Evolutionary conservation across 257 asterid species (phyloP).

Genomic region (Nyctanthes arbortristis): DNA sequence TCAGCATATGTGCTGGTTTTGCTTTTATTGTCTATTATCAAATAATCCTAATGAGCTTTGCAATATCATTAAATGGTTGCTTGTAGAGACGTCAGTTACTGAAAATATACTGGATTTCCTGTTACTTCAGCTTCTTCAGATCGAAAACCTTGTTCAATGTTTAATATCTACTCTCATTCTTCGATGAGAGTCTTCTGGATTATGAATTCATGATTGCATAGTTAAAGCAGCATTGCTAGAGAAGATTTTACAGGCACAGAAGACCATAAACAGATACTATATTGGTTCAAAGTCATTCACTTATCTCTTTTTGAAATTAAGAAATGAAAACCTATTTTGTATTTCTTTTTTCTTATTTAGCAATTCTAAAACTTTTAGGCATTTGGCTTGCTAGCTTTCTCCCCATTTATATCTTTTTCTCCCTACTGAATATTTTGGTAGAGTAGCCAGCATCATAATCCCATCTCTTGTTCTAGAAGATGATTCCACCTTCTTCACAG

Average conservation of each 20-base stretch:
- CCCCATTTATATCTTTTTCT: constrained; percentile 7
- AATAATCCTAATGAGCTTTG: not conserved
- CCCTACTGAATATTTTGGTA: not conserved
- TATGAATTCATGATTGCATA: not conserved
- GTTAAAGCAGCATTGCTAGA: constrained; percentile 9
- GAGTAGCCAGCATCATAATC: not conserved
- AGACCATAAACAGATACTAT: not conserved
- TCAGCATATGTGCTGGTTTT: not conserved
- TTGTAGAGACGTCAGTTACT: not conserved
- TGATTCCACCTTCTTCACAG: not conserved
- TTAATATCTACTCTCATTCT: constrained; percentile 5
- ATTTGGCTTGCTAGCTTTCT: not conserved
- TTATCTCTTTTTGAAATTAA: not conserved
- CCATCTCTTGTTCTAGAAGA: constrained; percentile 13
- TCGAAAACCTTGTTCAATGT: not conserved
- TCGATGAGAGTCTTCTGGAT: not conserved
- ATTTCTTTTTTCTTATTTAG: not conserved
- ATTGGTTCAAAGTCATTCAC: no score
- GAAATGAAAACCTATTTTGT: not conserved
- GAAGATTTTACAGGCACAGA: constrained; percentile 13
- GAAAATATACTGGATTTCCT: not conserved
- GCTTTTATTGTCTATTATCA: not conserved
- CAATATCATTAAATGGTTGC: not conserved
- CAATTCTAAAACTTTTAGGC: constrained; percentile 5
- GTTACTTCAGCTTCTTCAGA: not conserved